Percentiles rank a stretch among this genome's conserved stretches.
These are phyloP conservation scores for Chaetoceros tenuissimus DNA, from an alignment of 108 stramenopile species.

Conservation along the genomic window DNA sequence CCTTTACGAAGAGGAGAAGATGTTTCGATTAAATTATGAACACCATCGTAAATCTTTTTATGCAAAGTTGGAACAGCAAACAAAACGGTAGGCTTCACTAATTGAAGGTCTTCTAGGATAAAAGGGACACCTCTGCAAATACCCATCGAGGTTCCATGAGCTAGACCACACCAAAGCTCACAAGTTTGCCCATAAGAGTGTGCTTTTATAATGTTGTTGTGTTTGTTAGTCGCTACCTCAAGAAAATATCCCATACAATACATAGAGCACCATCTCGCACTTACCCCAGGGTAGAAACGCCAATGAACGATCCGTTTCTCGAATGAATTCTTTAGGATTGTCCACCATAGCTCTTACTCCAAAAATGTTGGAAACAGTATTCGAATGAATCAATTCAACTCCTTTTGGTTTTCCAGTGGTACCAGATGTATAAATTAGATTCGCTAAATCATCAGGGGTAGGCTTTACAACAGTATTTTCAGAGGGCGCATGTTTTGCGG, in stretches of 20 bases:
- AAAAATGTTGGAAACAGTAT: constrained; percentile 76
- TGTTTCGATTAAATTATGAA: constrained; percentile 72
- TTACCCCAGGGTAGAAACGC: constrained; percentile 95
- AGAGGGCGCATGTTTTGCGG: constrained; percentile 16
- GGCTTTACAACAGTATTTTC: constrained; percentile 33
- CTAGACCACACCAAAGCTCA: constrained; percentile 83
- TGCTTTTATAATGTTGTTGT: too few species aligned
- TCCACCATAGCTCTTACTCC: constrained; percentile 58
- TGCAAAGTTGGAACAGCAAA: constrained; percentile 92
- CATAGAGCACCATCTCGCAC: too few species aligned
- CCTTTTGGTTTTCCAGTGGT: constrained; percentile 95
- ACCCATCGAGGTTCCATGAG: constrained; percentile 83
- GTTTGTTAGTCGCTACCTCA: too few species aligned
- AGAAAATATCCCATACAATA: too few species aligned
- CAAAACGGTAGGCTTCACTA: constrained; percentile 80
- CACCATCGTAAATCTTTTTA: constrained; percentile 91
- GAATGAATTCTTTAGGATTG: constrained; percentile 62
- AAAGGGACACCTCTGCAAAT: constrained; percentile 69
- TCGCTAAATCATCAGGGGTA: constrained; percentile 78
- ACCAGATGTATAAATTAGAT: constrained; percentile 93
- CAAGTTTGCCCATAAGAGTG: constrained; percentile 92
- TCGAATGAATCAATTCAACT: constrained; percentile 86
- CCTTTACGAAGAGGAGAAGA: constrained; percentile 43
- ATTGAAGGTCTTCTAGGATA: constrained; percentile 68
- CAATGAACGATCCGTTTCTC: constrained; percentile 60